Evolutionary conservation across 192 early-diverging fungal genomes (phyloP).

Genomic region (Coemansia sp.): DNA sequence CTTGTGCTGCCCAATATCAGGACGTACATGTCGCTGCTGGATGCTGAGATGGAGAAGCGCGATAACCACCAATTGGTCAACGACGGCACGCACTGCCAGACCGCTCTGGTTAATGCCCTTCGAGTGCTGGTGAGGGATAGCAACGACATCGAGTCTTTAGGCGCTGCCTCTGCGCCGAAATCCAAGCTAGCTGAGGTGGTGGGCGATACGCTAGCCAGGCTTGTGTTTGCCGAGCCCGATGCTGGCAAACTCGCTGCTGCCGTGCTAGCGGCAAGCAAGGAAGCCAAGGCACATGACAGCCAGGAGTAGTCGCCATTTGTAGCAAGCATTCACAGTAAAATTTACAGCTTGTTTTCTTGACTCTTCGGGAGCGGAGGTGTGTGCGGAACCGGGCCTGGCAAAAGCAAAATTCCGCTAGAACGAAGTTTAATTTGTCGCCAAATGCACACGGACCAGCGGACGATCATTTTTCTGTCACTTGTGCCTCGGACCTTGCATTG

Average conservation of each 20-base stretch:
- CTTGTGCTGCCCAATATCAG: constrained; percentile 77
- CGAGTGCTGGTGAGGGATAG: constrained; percentile 18
- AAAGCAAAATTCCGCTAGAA: background rate
- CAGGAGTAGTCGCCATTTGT: background rate
- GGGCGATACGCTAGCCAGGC: constrained; percentile 32
- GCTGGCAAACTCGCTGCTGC: constrained; percentile 32
- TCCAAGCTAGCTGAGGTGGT: constrained; percentile 33
- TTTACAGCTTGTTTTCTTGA: background rate
- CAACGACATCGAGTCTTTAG: constrained; percentile 6
- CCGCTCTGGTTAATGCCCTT: constrained; percentile 31
- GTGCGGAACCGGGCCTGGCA: background rate
- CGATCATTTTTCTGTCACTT: background rate
- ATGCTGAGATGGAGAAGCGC: constrained; percentile 44
- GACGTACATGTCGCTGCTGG: constrained; percentile 57
- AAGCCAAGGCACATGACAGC: background rate
- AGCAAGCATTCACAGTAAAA: background rate
- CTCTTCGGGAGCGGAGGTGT: background rate
- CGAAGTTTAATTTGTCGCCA: background rate
- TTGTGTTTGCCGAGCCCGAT: constrained; percentile 36
- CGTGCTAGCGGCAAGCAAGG: constrained; percentile 22
- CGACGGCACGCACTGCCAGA: constrained; percentile 37
- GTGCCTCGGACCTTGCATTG: too few species aligned
- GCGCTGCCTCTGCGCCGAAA: constrained; percentile 21
- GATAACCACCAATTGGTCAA: constrained; percentile 30
- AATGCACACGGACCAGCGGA: background rate